A percentile compares a stretch with the other conserved stretches of the same genome.
phyloP scores from a whole-genome alignment of 495 filamentous ascomycete species.

The Tuber indicum region DNA sequence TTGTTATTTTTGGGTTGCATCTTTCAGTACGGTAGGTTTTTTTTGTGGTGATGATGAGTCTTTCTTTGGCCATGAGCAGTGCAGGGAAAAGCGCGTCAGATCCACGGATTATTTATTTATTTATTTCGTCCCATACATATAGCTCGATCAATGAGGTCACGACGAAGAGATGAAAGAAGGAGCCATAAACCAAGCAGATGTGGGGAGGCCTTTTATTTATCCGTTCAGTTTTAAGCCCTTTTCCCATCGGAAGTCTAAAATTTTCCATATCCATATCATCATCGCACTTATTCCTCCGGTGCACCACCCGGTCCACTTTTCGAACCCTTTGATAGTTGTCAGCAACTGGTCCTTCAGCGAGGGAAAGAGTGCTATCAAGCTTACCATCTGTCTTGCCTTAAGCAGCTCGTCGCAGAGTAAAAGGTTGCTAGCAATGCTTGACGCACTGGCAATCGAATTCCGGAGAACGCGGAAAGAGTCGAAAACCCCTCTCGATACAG shows the following conservation, averaged over 20 bases:
- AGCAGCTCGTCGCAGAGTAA: conserved; percentile 94
- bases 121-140: neutral
- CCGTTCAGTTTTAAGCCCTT: neutral
- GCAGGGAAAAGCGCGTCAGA: neutral
- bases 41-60: neutral
- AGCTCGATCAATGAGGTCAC: neutral
- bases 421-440: conserved; percentile 91
- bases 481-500: conserved; percentile 84
- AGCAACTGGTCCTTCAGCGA: conserved; percentile 9
- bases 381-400: conserved; percentile 94
- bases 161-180: neutral
- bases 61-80: neutral
- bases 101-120: neutral
- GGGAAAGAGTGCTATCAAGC: neutral
- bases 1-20: neutral
- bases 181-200: neutral
- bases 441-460: conserved; percentile 87
- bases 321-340: conserved; percentile 15
- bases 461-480: conserved; percentile 92
- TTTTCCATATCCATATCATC: neutral
- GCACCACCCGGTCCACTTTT: conserved; percentile 33
- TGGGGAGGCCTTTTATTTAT: neutral
- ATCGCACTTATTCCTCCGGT: conserved; percentile 24
- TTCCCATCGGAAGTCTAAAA: neutral
- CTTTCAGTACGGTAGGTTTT: neutral